Base-by-base conservation (phyloP, 345 rosid species). In the Erucastrum elatum region DNA sequence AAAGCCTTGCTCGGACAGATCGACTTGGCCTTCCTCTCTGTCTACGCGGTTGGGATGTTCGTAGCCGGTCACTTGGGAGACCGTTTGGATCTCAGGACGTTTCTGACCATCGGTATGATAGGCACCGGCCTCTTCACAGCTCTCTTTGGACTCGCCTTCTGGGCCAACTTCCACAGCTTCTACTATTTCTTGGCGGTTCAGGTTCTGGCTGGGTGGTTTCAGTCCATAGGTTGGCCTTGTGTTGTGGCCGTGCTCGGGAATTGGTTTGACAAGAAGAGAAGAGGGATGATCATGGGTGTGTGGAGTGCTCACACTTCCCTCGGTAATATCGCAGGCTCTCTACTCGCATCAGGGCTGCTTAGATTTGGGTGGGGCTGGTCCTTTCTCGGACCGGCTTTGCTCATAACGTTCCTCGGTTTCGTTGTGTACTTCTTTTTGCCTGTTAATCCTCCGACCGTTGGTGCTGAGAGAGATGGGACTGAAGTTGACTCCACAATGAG, bases 361-460 rank as follows among this genome's bases (percentile, higher is more conserved):
- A 89, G 80, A 64, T 90, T 85, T 64, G 98, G 98, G n/a, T 95
- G 99, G 99, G 99, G 97, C 6, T 93, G 98, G 98, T 93, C 98
- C 21, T 93, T 95, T 78, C 91, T 89, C 33, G 84, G 90, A 70
- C 99, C 99, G 11, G 94, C 97, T 70, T 70, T 86, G 44, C 59
- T 89, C n/a, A 88, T 90, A 61, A 87, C 87, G 27, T 83, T 90
- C 34, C 46, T 79, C 15, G 99, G 99, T 3, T 16, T 93, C 51
- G 64, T 88, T 35, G 91, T 95, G 17, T 88, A 91, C 82, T 78
- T 91, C 33, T 77, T 90, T 7, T 86, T 95, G 79, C 97, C 98
- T 0, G 89, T 91, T 70, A 86, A 81, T 67, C 97, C 98, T 35
- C 90, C 89, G 2, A 82, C 94, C 8, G 94, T 93, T 11, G 94